phyloP scores from a whole-genome alignment of 495 filamentous ascomycete genomes.

The Neurospora sp. region DNA sequence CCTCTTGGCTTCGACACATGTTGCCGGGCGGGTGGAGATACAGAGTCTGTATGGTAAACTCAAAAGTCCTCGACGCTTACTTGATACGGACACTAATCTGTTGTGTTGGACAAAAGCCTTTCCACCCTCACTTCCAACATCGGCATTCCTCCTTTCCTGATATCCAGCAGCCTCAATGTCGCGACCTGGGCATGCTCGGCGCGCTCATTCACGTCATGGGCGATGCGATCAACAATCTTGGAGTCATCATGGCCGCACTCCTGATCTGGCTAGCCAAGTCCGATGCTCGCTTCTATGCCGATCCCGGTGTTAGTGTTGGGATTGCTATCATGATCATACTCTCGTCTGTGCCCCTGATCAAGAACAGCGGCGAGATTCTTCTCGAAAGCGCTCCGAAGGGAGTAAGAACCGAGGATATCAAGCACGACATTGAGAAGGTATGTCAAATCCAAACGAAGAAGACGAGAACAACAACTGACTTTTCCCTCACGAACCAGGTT shows the following conservation, averaged over 20 bases:
- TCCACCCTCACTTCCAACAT: conserved; percentile 56
- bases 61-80: conserved; percentile 7
- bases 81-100: conserved; percentile 44
- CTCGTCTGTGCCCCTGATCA: conserved; percentile 78
- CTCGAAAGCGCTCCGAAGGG: conserved; percentile 76
- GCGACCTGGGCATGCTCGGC: conserved; percentile 85
- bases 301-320: conserved; percentile 71
- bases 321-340: conserved; percentile 85
- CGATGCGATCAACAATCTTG: conserved; percentile 86
- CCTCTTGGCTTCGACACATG: not conserved
- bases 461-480: not conserved
- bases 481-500: conserved; percentile 30
- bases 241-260: conserved; percentile 78
- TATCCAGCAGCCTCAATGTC: conserved; percentile 16
- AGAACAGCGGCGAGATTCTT: conserved; percentile 78
- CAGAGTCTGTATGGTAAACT: not conserved
- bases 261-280: conserved; percentile 69
- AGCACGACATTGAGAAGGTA: conserved; percentile 67
- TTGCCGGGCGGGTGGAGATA: not conserved
- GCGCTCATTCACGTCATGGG: conserved; percentile 86
- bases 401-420: conserved; percentile 73
- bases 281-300: conserved; percentile 51
- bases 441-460: not conserved
- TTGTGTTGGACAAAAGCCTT: conserved; percentile 37
- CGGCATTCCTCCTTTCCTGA: conserved; percentile 20